Evolutionary conservation across 176 grass and related monocot species (phyloP).

Genomic region (Rhynchospora pubera): DNA sequence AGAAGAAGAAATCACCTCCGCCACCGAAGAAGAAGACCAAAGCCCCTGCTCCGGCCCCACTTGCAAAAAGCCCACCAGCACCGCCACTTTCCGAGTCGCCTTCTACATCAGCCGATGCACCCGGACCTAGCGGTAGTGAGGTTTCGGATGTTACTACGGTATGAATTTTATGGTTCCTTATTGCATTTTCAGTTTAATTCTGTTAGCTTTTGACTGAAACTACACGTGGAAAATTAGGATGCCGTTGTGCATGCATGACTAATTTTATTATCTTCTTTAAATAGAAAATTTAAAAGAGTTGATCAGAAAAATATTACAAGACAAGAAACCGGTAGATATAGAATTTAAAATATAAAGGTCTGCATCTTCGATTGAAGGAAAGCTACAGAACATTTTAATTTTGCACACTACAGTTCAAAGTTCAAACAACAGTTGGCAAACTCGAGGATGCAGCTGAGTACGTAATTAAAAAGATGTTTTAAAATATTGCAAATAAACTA

Average conservation of each 20-base stretch:
- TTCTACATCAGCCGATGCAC: not conserved
- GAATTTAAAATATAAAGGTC: not conserved
- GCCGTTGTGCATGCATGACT: not conserved
- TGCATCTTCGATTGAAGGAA: not conserved
- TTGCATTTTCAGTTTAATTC: not conserved
- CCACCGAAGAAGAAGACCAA: constrained; percentile 19
- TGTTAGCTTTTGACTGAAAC: not conserved
- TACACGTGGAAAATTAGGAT: not conserved
- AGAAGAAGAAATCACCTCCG: not conserved
- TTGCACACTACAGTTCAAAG: not conserved
- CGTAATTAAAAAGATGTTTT: no score
- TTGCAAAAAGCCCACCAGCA: not conserved
- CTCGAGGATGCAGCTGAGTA: not conserved
- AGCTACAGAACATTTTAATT: not conserved
- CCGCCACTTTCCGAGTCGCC: not conserved
- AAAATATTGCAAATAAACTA: not conserved
- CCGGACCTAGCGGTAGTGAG: not conserved
- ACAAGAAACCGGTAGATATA: not conserved
- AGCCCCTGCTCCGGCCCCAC: constrained; percentile 12
- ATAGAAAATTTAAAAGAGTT: not conserved
- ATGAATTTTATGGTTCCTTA: not conserved
- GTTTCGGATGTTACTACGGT: not conserved
- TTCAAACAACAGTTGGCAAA: not conserved
- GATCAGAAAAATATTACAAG: not conserved
- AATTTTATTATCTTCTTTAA: not conserved